Base-by-base conservation (phyloP, 2,329 filamentous ascomycete genomes). In the Tolypocladium endophyticum region DNA sequence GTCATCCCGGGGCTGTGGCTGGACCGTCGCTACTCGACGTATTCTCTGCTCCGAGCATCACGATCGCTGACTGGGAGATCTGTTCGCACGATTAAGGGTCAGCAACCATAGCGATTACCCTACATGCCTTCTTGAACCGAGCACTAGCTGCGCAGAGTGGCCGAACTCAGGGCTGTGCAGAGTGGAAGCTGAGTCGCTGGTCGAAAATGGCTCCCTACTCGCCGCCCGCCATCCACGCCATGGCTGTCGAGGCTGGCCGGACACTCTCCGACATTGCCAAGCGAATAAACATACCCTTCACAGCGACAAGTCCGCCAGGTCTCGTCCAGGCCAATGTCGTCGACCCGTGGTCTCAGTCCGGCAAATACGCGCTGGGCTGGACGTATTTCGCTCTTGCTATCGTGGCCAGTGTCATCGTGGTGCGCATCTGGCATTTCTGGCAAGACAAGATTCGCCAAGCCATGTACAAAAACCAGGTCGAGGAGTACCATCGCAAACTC, bases 401-500 rank as follows among this genome's bases (percentile, higher is more conserved):
- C 61, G 80, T 92, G 64, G 81, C 82, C 35, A 68, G 84, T 58
- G 86, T 92, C 5, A 76, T 88, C 14, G 68, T 87, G 14, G 79
- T 93, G 70, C 86, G 91, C 65, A 81, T 89, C 70, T 96, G 92
- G 80, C 89, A 96, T 73, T 87, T 88, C 66, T 96, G 91, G 87
- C 91, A 92, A 67, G 92, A 97, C 77, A 95, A 94, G 76, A 90
- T 96, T 65, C 85, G 92, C 65, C 89, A 92, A 65, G 92, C 91
- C 63, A 84, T 94, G 61, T 90, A 94, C 76, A 93, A 95, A 76
- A 87, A 94, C 69, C 86, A 90, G 70, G 81, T 90, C 67, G 81
- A 89, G 69, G 81, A 86, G 67, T 82, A 87, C 67, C 86, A 84
- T 70, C 82, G 72, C 61, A 72, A 78, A 57, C 64, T 82, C 55